Evolutionary conservation across 2,329 filamentous ascomycete genomes (phyloP), one percentile per base, ranked within the genome.

Genomic region (Apiospora sp.): DNA sequence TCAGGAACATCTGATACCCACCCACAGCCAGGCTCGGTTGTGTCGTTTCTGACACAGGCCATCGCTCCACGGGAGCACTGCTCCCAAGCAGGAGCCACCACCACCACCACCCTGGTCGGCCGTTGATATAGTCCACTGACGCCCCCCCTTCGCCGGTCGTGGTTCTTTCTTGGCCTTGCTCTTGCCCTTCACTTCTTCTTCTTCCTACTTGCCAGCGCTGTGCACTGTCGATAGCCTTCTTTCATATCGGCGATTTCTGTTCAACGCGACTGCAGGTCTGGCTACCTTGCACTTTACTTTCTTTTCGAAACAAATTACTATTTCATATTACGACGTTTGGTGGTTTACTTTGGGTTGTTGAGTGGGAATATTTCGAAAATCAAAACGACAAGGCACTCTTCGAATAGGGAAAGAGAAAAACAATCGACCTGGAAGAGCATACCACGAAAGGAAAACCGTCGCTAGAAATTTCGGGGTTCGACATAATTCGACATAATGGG

Each of bases 401-500:
- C 58, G 44, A 69, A 41, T 41, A 41, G 37, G 37, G 37, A 69
- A 67, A 58, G 73, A 67, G 75, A 64, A 74, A 24, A 61, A 24
- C 27, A 73, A 75, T 75, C 71, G 71, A 69, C 41, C 41, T 46
- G 67, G 41, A 30, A 68, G 41, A 68, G 19, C 64, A 67, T n/a
- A 67, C 34, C 10, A 41, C 37, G 37, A 43, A 41, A 67, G 41
- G 24, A 30, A 27, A 24, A 44, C 67, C 44, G 74, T 71, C 76
- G 68, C 70, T 75, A 70, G 71, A 75, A 71, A 76, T 72, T 72
- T 43, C 48, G 61, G n/a, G 24, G 43, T 44, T 64, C 54, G 44
- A 43, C 22, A 37, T 70, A 77, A 75, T 67, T 67, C 72, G 76
- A 68, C 83, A 86, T 77, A 75, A 99, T 99, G 96, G 96, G 96